Percentiles rank a stretch among this genome's conserved stretches.
These are phyloP conservation scores for Hypomyces rosellus DNA, from an alignment of 2,329 filamentous ascomycete genomes.

Conservation along the genomic window DNA sequence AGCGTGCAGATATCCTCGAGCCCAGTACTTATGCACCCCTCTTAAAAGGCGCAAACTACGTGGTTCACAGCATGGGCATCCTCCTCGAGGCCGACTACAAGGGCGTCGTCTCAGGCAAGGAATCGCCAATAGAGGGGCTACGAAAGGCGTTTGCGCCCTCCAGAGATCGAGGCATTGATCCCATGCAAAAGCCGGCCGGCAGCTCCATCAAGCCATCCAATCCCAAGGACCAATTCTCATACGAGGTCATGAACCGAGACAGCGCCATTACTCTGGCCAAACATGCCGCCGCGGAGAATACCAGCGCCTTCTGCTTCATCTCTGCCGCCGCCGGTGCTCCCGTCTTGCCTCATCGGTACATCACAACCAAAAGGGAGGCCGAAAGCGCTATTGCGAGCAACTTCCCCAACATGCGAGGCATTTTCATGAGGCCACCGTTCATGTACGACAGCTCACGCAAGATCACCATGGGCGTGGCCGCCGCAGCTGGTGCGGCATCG, in stretches of 20 bases:
- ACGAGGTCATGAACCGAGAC: slow-evolving; percentile 96
- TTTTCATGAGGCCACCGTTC: slow-evolving; percentile 83
- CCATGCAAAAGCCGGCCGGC: slow-evolving; percentile 55
- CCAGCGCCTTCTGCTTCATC: slow-evolving; percentile 74
- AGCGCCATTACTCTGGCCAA: slow-evolving; percentile 75
- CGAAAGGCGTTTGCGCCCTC: slow-evolving; percentile 68
- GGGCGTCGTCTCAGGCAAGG: slow-evolving; percentile 74
- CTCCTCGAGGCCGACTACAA: slow-evolving; percentile 98
- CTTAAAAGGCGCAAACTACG: slow-evolving; percentile 70
- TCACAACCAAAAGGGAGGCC: slow-evolving; percentile 85
- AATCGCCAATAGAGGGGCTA: slow-evolving; percentile 74
- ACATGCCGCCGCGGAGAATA: slow-evolving; percentile 60
- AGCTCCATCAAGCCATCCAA: slow-evolving; percentile 60
- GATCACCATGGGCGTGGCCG: slow-evolving; percentile 80
- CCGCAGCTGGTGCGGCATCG: slow-evolving; percentile 65
- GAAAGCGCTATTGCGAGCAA: slow-evolving; percentile 67
- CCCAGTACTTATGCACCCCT: slow-evolving; percentile 73
- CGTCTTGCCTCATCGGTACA: slow-evolving; percentile 76
- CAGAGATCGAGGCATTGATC: slow-evolving; percentile 61
- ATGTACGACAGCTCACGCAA: slow-evolving; percentile 79
- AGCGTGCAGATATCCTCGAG: slow-evolving; percentile 78
- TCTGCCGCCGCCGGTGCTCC: slow-evolving; percentile 84
- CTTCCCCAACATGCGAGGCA: slow-evolving; percentile 67
- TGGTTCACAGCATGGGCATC: slow-evolving; percentile 94
- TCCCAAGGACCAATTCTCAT: slow-evolving; percentile 73